Base-by-base conservation (phyloP, 257 asterid species). In the Solanum medicagineum region DNA sequence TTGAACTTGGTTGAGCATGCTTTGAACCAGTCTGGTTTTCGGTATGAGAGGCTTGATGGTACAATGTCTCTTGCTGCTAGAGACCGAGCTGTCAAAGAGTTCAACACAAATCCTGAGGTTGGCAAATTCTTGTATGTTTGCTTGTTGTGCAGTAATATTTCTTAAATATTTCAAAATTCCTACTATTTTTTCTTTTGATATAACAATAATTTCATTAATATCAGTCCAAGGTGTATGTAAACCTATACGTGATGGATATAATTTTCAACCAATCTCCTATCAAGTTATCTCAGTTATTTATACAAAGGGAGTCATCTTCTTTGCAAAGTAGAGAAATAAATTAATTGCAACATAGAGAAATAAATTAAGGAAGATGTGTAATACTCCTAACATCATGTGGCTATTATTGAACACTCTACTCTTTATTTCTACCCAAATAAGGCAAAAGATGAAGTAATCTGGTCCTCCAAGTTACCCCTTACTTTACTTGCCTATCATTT, bases 71-170 rank as follows among this genome's bases (percentile, higher is more conserved):
- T 97, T 88, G 90, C 93, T 86, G 96, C 98, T 74, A 93, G 99
- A 86, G 99, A 95, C 90, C 95, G 90, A 91, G 98, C 93, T 87
- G 98, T 97, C 88, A 97, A 97, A 91, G 98, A 94, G 77, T 97
- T 97, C 85, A 95, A 97, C 91, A 79, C 92, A 22, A 90, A 93
- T 85, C 96, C 98, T 24, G 92, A 94, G 98, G 99, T 96, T 85
- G 77, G 89, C 68, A 49, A 84, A 85, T 77, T 36, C 85, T 20
- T 84, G 57, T 60, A 24, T 69, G 84, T 84, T 88, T 77, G 12
- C 40, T 54, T 70, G 49, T 24, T 84, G 63, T 47, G 85, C 65
- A 51, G 62, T 32, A 10, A 15, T 36, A 5, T 79, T 47, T 79
- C 55, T 51, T 60, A 49, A 29, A 84, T 69, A 16, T 69, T 63